Evolutionary conservation across 2,329 filamentous ascomycete species (phyloP).

Genomic region (Penicillium verrucosum): DNA sequence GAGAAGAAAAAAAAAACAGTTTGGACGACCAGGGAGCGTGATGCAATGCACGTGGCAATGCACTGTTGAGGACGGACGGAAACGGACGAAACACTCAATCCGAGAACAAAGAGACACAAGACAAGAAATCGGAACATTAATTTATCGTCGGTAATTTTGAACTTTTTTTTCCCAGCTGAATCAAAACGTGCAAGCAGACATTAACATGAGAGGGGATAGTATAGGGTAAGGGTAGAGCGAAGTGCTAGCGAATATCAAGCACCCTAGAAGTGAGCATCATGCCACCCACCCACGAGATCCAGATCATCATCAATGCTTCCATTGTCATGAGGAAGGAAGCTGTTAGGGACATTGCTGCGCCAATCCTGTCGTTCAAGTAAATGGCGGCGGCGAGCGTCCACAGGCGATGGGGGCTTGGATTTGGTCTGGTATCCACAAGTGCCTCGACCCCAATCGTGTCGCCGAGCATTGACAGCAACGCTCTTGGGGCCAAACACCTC

Average conservation of each 20-base stretch:
- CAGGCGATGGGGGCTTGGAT: slow-evolving; percentile 33
- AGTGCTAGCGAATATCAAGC: slow-evolving; percentile 9
- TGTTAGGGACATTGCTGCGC: slow-evolving; percentile 41
- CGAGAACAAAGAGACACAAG: slow-evolving; percentile 18
- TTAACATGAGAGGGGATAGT: slow-evolving; percentile 12
- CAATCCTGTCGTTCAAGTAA: slow-evolving; percentile 46
- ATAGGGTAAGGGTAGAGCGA: slow-evolving; percentile 5
- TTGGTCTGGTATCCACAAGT: slow-evolving; percentile 38
- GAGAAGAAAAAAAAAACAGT: slow-evolving; percentile 3
- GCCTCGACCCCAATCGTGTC: slow-evolving; percentile 41
- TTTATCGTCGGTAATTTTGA: slow-evolving; percentile 25
- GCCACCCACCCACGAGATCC: slow-evolving; percentile 95
- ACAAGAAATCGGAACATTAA: slow-evolving; percentile 19
- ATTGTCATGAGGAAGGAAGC: slow-evolving; percentile 49
- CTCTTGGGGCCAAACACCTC: slow-evolving; percentile 51
- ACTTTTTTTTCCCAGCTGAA: slow-evolving; percentile 25
- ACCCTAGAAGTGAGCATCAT: slow-evolving; percentile 61
- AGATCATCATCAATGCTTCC: slow-evolving; percentile 62
- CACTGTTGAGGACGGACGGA: slow-evolving; percentile 10
- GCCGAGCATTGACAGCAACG: slow-evolving; percentile 43
- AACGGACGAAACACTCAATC: slow-evolving; percentile 14
- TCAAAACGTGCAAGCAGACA: slow-evolving; percentile 18
- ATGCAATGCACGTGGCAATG: background rate
- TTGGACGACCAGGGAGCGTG: slow-evolving; percentile 2
- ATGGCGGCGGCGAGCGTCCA: slow-evolving; percentile 34